Conservation (phyloP, 202 grass and related monocot genomes). For the Setaria viridis region DNA sequence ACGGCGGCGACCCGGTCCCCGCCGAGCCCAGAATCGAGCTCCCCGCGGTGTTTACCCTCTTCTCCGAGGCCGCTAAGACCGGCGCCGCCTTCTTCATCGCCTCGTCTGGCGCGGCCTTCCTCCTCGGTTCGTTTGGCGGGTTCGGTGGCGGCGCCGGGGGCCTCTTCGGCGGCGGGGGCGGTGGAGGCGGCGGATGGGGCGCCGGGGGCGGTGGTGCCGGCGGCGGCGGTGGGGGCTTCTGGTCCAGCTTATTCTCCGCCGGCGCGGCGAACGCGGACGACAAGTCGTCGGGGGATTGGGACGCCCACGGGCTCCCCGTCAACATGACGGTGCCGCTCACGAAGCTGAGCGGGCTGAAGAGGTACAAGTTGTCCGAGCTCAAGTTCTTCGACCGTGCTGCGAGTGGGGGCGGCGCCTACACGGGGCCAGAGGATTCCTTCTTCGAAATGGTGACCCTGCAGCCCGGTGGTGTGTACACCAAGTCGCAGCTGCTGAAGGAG, state of each 20-base stretch:
- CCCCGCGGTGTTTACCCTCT: conserved; percentile 38
- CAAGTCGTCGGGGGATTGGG: conserved; percentile 68
- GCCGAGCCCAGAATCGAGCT: conserved; percentile 43
- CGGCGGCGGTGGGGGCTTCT: conserved; percentile 66
- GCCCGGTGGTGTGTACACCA: conserved; percentile 88
- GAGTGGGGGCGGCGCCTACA: conserved; percentile 40
- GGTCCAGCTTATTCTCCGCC: conserved; percentile 64
- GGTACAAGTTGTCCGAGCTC: conserved; percentile 90
- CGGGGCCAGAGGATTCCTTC: conserved; percentile 86
- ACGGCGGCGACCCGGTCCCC: conserved; percentile 32
- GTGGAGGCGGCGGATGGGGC: conserved; percentile 49
- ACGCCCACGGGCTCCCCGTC: conserved; percentile 79
- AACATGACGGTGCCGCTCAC: conserved; percentile 75
- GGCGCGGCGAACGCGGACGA: conserved; percentile 72
- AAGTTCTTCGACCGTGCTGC: conserved; percentile 79
- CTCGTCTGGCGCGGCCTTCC: conserved; percentile 50
- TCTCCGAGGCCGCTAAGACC: conserved; percentile 46
- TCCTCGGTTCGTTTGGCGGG: conserved; percentile 53
- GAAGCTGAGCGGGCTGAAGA: conserved; percentile 81
- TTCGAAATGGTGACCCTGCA: conserved; percentile 97
- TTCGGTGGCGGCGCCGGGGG: conserved; percentile 59
- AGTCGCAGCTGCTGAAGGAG: conserved; percentile 84
- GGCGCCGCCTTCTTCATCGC: conserved; percentile 62
- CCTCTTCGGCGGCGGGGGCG: conserved; percentile 42
- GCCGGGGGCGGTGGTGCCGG: conserved; percentile 55